These are phyloP conservation scores for Gastrodia elata DNA, from an alignment of 106 monocot genomes.

Conservation along the genomic window DNA sequence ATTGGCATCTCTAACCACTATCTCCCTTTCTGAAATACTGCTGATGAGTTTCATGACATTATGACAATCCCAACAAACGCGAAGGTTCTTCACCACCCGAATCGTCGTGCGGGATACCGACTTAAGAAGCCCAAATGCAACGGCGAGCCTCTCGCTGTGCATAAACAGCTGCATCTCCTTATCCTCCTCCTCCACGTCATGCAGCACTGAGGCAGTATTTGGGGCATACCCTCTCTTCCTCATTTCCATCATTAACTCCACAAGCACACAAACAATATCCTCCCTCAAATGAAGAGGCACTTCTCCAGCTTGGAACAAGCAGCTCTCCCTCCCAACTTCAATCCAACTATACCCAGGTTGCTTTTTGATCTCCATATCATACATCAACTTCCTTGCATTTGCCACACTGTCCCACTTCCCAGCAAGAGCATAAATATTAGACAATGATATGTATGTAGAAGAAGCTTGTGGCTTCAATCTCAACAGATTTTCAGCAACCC, in stretches of 20 bases:
- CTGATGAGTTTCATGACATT: slow-evolving; percentile 55
- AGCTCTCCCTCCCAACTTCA: slow-evolving; percentile 51
- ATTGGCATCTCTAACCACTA: slow-evolving; percentile 19
- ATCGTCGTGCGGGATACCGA: slow-evolving; percentile 40
- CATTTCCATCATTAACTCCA: slow-evolving; percentile 44
- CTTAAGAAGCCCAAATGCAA: slow-evolving; percentile 55
- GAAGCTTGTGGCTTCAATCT: slow-evolving; percentile 38
- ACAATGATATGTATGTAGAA: slow-evolving; percentile 62
- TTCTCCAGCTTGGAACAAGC: slow-evolving; percentile 56
- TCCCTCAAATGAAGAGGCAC: slow-evolving; percentile 33
- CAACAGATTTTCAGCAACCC: slow-evolving; percentile 55
- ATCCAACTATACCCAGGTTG: slow-evolving; percentile 74
- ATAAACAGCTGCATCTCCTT: slow-evolving; percentile 50
- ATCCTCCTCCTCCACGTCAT: slow-evolving; percentile 72
- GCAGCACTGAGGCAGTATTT: slow-evolving; percentile 56
- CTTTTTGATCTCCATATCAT: slow-evolving; percentile 49
- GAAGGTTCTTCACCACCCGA: slow-evolving; percentile 73
- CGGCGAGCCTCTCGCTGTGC: slow-evolving; percentile 77
- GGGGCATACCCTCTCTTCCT: slow-evolving; percentile 66
- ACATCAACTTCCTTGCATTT: slow-evolving; percentile 43
- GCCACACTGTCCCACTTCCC: slow-evolving; percentile 60
- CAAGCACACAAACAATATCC: slow-evolving; percentile 35
- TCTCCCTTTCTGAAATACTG: slow-evolving; percentile 34
- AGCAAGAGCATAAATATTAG: slow-evolving; percentile 52
- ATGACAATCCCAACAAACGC: slow-evolving; percentile 77